A percentile compares a stretch with the other conserved stretches of the same genome.
These are phyloP conservation scores for Monsonia emarginata DNA, from an alignment of 441 rosid genomes.

Conservation along the genomic window DNA sequence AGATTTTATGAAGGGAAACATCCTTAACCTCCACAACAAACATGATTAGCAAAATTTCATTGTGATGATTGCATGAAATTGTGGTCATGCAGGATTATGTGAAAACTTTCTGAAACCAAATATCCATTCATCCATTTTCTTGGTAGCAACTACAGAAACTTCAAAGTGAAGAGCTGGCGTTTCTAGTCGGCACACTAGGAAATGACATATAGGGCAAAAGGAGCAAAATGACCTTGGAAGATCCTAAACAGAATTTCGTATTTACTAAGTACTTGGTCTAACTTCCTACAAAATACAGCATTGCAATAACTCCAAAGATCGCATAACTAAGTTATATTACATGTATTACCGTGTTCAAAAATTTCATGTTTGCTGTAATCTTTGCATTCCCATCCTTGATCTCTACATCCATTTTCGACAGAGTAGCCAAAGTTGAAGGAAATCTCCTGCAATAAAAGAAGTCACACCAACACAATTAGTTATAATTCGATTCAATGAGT, in stretches of 20 bases:
- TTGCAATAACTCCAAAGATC: neutral
- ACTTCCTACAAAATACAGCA: neutral
- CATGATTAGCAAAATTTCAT: neutral
- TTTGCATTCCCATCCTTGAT: slow-evolving; percentile 57
- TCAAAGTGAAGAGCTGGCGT: neutral
- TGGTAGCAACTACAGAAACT: neutral
- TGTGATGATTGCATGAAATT: neutral
- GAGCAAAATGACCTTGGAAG: neutral
- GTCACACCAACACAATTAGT: slow-evolving; percentile 13
- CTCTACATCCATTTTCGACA: slow-evolving; percentile 60
- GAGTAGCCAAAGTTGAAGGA: slow-evolving; percentile 54
- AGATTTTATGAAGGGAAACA: neutral
- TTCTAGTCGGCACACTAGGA: neutral
- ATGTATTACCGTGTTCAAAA: slow-evolving; percentile 52
- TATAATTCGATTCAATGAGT: slow-evolving; percentile 3
- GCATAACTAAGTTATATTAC: neutral
- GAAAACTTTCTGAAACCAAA: neutral
- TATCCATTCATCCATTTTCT: neutral
- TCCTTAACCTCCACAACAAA: neutral
- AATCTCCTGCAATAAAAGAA: slow-evolving; percentile 48
- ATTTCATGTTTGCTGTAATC: slow-evolving; percentile 48
- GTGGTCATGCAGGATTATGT: neutral
- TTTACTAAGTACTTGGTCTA: neutral
- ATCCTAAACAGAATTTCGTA: neutral
- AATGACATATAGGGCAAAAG: neutral